Base-by-base conservation (phyloP, 2,329 filamentous ascomycete species). In the Aspergillus thermomutatus region DNA sequence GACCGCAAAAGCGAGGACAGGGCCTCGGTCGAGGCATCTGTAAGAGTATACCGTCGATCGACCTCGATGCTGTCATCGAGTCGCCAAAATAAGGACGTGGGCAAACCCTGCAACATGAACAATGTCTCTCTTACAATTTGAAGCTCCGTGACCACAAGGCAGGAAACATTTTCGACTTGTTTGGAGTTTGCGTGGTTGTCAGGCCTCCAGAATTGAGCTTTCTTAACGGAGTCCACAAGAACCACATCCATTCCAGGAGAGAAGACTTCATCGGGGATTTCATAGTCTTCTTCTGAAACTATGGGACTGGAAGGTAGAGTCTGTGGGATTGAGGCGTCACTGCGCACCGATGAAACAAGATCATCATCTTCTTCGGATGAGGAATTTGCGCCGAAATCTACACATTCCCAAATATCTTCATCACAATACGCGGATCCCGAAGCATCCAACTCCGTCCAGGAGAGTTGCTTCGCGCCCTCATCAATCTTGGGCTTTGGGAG, bases 81-180 rank as follows among this genome's bases (percentile, higher is more conserved):
- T 53, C 69, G 63, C 77, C 72, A 62, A 65, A 92, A 96, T 1
- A 96, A 69, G 1, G 86, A 87, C 2, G 89, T 93, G 5, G 87
- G 83, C 3, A 94, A 77, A 0, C 92, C 92, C 53, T 86, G 84
- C 0, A 97, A 81, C 90, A 97, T 95, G 66, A 91, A 93, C 0
- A 97, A 78, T 0, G 86, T 83, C 67, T 97, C 92, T 49, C 91
- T 85, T 26, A 92, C 77, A 10, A 87, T 78, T 61, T 92, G 86
- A 1, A 89, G 77, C 69, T 96, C 92, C 0, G 88, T 84, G 5
- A 93, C 77, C 17, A 60, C 58, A 27, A 69, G 64, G 57, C 67
- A 67, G 27, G 65, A 54, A 37, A 61, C 55, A 25, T 55, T 60
- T 17, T 60, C 60, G 10, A 55, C 55, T 41, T 64, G 53, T n/a